Evolutionary conservation across 2,329 filamentous ascomycete genomes (phyloP).

Genomic region (Massarina eburnea): DNA sequence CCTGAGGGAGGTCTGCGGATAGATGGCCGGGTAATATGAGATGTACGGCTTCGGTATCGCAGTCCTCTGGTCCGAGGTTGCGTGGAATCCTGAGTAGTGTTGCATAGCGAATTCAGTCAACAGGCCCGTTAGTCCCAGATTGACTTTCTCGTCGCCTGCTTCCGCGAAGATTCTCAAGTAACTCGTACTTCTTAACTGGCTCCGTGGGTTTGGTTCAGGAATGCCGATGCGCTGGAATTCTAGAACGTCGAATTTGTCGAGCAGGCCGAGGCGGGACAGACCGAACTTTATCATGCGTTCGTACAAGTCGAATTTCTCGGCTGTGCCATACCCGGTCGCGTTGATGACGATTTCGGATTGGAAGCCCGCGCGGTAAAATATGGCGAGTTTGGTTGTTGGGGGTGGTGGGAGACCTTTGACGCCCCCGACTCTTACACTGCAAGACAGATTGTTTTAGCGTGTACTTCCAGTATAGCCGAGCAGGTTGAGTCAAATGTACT

Average conservation of each 20-base stretch:
- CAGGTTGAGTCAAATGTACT: neutral
- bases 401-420: conserved; percentile 45
- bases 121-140: conserved; percentile 24
- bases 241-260: conserved; percentile 51
- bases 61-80: conserved; percentile 30
- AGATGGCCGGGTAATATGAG: conserved; percentile 35
- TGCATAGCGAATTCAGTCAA: conserved; percentile 33
- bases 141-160: conserved; percentile 19
- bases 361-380: conserved; percentile 44
- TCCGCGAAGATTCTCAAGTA: conserved; percentile 38
- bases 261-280: conserved; percentile 42
- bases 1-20: conserved; percentile 27
- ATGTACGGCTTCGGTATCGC: conserved; percentile 34
- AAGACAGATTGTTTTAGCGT: neutral
- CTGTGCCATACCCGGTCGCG: conserved; percentile 47
- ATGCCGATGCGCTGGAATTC: conserved; percentile 52
- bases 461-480: neutral
- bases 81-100: conserved; percentile 36
- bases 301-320: conserved; percentile 53
- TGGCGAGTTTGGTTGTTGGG: conserved; percentile 44
- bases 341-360: conserved; percentile 43
- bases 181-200: conserved; percentile 33
- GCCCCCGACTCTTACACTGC: conserved; percentile 40
- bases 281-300: conserved; percentile 52
- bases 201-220: conserved; percentile 27